Evolutionary conservation across 2,329 filamentous ascomycete genomes (phyloP).

Genomic region (Alternaria viburni): DNA sequence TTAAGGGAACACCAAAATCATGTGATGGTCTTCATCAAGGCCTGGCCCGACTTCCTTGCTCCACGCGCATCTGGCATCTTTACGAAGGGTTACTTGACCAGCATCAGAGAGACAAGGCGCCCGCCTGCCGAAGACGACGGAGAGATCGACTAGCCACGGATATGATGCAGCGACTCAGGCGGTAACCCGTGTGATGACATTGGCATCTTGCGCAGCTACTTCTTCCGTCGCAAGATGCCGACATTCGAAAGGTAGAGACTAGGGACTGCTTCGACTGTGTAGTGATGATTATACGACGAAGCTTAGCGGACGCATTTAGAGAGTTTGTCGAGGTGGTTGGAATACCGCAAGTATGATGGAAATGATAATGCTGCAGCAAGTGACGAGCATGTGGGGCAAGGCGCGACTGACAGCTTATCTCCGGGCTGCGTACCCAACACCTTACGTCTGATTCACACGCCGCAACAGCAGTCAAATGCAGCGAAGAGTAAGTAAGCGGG

Average conservation of each 20-base stretch:
- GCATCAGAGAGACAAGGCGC: neutral
- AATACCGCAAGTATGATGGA: neutral
- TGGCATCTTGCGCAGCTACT: neutral
- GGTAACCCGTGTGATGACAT: neutral
- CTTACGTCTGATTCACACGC: neutral
- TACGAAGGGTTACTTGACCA: neutral
- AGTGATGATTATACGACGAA: neutral
- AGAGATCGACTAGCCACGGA: neutral
- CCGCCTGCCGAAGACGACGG: neutral
- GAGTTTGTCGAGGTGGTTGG: neutral
- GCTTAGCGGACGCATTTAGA: neutral
- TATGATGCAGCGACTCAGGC: neutral
- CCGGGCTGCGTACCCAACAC: neutral
- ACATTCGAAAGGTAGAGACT: neutral
- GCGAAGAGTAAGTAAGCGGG: neutral
- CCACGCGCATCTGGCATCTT: neutral
- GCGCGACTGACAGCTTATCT: neutral
- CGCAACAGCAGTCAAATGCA: neutral
- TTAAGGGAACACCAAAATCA: neutral
- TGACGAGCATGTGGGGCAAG: neutral
- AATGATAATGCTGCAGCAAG: neutral
- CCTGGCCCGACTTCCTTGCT: neutral
- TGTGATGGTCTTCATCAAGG: neutral
- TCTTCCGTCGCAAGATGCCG: fast-evolving
- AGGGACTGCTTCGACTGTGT: neutral